Evolutionary conservation across 2,329 filamentous ascomycete species (phyloP), one percentile per base, ranked within the genome.

Genomic region (Eutypella sp.): DNA sequence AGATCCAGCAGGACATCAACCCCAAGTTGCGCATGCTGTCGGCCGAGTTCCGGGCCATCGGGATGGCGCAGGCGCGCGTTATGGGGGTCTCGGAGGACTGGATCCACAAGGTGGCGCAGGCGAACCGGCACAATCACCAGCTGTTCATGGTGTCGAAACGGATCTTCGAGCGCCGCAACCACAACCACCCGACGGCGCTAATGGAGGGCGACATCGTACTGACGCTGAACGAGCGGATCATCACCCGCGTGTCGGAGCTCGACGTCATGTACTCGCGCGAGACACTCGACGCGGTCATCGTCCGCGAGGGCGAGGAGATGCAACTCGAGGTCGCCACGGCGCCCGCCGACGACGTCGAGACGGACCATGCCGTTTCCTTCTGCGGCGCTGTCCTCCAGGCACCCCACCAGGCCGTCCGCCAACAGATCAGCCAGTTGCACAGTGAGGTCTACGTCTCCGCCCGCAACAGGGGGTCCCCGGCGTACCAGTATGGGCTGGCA

Each of bases 71-170:
- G 69, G 92, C 89, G 15, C 86, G 91, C 31, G 89, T 97, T 55
- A 97, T 99, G 91, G 93, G 93, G 9, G 89, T 97, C 1, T 89
- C 88, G 0, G 91, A 97, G 58, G 85, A 95, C 51, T 97, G 92
- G 93, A 96, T 99, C 58, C 78, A 88, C 57, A 87, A 89, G 66
- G 92, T 96, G 2, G 85, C 93, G 44, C 75, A 84, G 54, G 89
- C 89, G 51, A 96, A 99, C 66, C 87, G 89, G 33, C 85, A 93
- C 42, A 87, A 90, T 47, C 93, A 99, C 63, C 93, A 99, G 69
- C 80, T 99, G 31, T 99, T 99, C 73, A 96, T 99, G 87, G 89
- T 99, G 24, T 86, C 89, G 58, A 99, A 99, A 71, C 85, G 95
- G 40, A 82, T 80, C 0, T 84, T 84, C 57, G 81, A 84, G 66